phyloP scores from a whole-genome alignment of 108 stramenopile genomes.

The Cyclotella cryptica region DNA sequence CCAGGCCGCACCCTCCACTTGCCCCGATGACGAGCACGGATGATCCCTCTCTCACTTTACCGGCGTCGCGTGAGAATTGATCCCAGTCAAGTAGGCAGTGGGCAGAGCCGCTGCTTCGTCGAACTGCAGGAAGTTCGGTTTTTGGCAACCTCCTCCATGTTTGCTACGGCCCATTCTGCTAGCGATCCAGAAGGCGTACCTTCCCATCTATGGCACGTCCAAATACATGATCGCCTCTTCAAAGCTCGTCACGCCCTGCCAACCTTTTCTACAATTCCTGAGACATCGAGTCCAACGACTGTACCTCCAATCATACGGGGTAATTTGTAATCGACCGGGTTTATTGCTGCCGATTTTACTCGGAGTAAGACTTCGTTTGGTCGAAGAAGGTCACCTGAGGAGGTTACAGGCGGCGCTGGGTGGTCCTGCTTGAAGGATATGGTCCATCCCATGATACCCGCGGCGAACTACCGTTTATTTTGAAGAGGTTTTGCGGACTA shows the following conservation, averaged over 20 bases:
- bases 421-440: conserved; percentile 39
- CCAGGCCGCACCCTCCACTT: conserved; percentile 60
- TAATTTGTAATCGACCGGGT: conserved; percentile 67
- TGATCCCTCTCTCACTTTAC: conserved; percentile 41
- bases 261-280: conserved; percentile 42
- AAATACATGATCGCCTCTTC: conserved; percentile 47
- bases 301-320: conserved; percentile 26
- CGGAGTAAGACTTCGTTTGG: conserved; percentile 53
- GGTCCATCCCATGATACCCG: conserved; percentile 42
- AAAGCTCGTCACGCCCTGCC: conserved; percentile 37
- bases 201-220: conserved; percentile 23
- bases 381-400: not conserved
- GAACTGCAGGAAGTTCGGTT: conserved; percentile 44
- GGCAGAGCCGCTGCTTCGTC: conserved; percentile 45
- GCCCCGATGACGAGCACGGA: conserved; percentile 53
- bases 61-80: conserved; percentile 38
- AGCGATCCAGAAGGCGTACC: conserved; percentile 28
- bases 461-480: conserved; percentile 50
- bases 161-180: conserved; percentile 37
- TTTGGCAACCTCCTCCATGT: conserved; percentile 26
- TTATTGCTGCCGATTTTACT: conserved; percentile 59
- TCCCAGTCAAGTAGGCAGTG: conserved; percentile 40
- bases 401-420: conserved; percentile 13
- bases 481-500: too few species aligned
- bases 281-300: conserved; percentile 47